Conservation (phyloP, 345 rosid species). For the Abelmoschus esculentus region DNA sequence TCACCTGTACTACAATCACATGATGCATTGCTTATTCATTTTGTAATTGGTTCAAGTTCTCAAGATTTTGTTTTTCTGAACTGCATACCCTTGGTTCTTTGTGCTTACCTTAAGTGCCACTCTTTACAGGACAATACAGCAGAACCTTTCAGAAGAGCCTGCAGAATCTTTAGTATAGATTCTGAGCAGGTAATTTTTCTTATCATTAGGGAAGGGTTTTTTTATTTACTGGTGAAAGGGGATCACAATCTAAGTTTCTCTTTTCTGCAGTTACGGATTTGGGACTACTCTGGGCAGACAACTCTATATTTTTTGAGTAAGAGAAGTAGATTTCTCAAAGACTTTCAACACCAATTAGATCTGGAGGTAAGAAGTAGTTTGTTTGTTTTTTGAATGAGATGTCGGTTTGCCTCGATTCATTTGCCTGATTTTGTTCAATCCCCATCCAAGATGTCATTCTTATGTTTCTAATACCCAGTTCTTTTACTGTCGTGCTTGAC, state of each 20-base stretch:
- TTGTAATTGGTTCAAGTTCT: background rate
- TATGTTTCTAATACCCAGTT: background rate
- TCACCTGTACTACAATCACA: background rate
- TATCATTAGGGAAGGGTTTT: background rate
- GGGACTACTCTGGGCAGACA: constrained; percentile 93
- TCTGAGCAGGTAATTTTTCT: constrained; percentile 58
- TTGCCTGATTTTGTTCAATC: background rate
- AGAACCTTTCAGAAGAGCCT: constrained; percentile 88
- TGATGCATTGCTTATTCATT: background rate
- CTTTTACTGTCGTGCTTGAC: background rate
- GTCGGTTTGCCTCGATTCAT: background rate
- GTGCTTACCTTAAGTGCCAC: background rate
- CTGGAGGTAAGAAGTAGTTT: constrained; percentile 55
- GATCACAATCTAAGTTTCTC: constrained; percentile 17
- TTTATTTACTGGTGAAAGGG: background rate
- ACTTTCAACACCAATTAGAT: constrained; percentile 55
- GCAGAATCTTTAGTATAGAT: constrained; percentile 81
- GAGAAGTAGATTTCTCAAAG: constrained; percentile 42
- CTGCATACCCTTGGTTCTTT: background rate
- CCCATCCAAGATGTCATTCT: background rate
- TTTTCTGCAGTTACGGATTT: constrained; percentile 62
- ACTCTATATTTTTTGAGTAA: constrained; percentile 48
- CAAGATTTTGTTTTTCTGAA: background rate
- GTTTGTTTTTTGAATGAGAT: background rate
- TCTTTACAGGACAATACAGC: constrained; percentile 64